Evolutionary conservation across 208 protist genomes (phyloP).

Genomic region (Acanthamoeba castellanii): DNA sequence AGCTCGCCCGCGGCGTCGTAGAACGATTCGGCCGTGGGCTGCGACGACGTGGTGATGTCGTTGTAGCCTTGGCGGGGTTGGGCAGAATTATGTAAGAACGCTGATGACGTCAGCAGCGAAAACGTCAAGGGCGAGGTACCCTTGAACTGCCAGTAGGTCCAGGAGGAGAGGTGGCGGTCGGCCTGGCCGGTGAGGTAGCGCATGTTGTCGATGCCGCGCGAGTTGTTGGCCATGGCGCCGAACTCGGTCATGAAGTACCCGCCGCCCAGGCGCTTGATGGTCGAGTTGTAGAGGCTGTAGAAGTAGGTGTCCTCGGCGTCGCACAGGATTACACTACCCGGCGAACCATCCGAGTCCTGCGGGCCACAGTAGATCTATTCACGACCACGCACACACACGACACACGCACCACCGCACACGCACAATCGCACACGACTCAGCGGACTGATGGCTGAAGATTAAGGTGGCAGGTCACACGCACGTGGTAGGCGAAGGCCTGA

Average conservation of each 20-base stretch:
- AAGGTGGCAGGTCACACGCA: background rate
- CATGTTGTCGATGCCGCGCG: conserved; percentile 78
- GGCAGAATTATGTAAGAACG: background rate
- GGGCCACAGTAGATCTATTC: conserved; percentile 84
- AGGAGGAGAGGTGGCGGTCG: conserved; percentile 80
- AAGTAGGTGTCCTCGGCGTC: conserved; percentile 71
- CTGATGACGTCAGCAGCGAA: background rate
- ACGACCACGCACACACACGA: background rate
- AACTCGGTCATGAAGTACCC: conserved; percentile 81
- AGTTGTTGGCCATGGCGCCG: conserved; percentile 79
- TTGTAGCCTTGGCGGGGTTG: conserved; percentile 73
- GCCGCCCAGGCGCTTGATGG: conserved; percentile 62
- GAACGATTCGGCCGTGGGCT: conserved; percentile 76
- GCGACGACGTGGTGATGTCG: conserved; percentile 81
- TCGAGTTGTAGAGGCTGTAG: conserved; percentile 23
- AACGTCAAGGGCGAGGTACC: background rate
- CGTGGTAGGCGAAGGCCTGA: conserved; percentile 81
- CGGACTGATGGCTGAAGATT: background rate
- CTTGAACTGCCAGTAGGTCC: conserved; percentile 87
- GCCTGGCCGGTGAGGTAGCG: conserved; percentile 77
- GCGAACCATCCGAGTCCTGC: background rate
- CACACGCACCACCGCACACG: background rate
- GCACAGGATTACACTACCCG: conserved; percentile 68
- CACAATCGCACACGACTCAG: background rate
- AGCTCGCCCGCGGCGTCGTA: conserved; percentile 79